These are phyloP conservation scores for Dryadomyces quercus-mongolicae DNA, from an alignment of 2,329 filamentous ascomycete species.

Conservation along the genomic window DNA sequence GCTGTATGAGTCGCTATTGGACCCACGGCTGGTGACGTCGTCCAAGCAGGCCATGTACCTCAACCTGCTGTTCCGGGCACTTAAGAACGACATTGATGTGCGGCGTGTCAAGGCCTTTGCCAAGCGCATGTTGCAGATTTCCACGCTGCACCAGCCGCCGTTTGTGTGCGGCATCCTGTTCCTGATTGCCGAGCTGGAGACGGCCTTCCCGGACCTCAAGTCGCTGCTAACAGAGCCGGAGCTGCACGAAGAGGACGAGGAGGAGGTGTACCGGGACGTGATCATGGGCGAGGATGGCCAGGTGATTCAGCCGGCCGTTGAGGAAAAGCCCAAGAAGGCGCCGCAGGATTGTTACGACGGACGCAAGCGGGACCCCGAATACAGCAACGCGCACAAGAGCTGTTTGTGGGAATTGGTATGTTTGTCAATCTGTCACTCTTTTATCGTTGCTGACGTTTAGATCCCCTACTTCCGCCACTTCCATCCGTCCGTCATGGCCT, in stretches of 20 bases:
- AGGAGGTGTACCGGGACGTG: constrained; percentile 40
- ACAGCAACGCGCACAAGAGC: constrained; percentile 84
- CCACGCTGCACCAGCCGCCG: constrained; percentile 79
- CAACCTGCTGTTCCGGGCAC: constrained; percentile 75
- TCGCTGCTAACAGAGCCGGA: constrained; percentile 73
- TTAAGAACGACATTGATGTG: constrained; percentile 83
- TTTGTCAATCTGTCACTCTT: constrained; percentile 6
- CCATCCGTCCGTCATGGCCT: constrained; percentile 84
- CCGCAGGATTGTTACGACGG: constrained; percentile 54
- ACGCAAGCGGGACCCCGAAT: constrained; percentile 80
- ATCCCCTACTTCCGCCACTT: constrained; percentile 68
- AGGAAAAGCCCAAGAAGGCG: constrained; percentile 13
- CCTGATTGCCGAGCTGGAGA: constrained; percentile 68
- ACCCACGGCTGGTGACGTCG: constrained; percentile 75
- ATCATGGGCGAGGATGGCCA: constrained; percentile 52
- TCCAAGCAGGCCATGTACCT: constrained; percentile 95
- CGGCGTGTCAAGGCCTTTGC: constrained; percentile 92
- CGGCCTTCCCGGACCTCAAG: constrained; percentile 67
- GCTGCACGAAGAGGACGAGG: constrained; percentile 58
- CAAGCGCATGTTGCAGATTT: constrained; percentile 80
- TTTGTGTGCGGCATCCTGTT: constrained; percentile 93
- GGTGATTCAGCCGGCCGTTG: constrained; percentile 26
- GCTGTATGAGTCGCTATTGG: constrained; percentile 86
- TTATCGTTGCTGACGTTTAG: constrained; percentile 13
- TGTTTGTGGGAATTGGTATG: constrained; percentile 85